Conservation (phyloP, 2,329 filamentous ascomycete species). For the Colletotrichum simmondsii region DNA sequence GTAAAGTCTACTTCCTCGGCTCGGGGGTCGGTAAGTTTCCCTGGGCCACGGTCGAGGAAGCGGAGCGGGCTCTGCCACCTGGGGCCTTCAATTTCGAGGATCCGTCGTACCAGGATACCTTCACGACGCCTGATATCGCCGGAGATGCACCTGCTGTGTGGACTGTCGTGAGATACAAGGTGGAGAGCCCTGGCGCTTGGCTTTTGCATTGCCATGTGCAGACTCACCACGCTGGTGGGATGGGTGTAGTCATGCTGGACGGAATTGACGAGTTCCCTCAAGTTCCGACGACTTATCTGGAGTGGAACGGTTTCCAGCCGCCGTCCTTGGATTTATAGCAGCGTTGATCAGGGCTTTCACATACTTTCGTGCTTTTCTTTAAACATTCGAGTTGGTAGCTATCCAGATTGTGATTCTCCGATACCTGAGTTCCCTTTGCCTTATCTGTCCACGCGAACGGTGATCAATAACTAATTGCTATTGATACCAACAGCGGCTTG, state of each 20-base stretch:
- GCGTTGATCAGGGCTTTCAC: too few relatives aligned
- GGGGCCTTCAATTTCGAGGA: slow-evolving; percentile 53
- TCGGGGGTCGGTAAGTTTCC: background rate
- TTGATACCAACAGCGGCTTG: too few relatives aligned
- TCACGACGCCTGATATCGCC: slow-evolving; percentile 12
- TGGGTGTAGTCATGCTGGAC: slow-evolving; percentile 59
- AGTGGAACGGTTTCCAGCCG: background rate
- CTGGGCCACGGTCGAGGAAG: background rate
- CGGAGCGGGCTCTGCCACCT: background rate
- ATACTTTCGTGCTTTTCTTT: too few relatives aligned
- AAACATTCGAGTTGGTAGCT: too few relatives aligned
- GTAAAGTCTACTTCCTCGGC: background rate
- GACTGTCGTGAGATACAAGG: slow-evolving; percentile 57
- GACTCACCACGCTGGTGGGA: slow-evolving; percentile 57
- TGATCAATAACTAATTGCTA: too few relatives aligned
- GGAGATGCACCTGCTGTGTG: slow-evolving; percentile 34
- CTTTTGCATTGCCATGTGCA: slow-evolving; percentile 63
- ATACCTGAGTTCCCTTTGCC: too few relatives aligned
- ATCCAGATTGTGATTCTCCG: too few relatives aligned
- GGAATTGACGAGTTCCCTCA: slow-evolving; percentile 49
- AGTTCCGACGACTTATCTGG: slow-evolving; percentile 17
- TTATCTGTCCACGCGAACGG: too few relatives aligned
- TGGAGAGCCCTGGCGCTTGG: slow-evolving; percentile 56
- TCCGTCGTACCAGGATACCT: slow-evolving; percentile 51
- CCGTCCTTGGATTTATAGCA: background rate